Evolutionary conservation across 306 rosid species (phyloP).

Genomic region (Leucaena leucocephala): DNA sequence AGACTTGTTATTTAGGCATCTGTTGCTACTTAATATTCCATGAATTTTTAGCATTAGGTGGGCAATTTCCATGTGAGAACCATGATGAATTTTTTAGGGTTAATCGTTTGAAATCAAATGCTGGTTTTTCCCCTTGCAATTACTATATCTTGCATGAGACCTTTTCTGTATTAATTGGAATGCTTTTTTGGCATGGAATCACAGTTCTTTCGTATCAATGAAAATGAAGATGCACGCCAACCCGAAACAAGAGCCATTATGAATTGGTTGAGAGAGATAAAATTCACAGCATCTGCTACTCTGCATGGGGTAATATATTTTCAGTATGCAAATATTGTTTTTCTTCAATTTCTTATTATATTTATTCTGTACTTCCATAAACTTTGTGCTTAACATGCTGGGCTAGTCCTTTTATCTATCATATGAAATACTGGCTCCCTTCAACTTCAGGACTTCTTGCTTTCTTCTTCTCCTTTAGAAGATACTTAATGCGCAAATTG

Average conservation of each 20-base stretch:
- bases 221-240: conserved; percentile 66
- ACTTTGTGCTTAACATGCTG: background rate
- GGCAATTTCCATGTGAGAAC: background rate
- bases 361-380: background rate
- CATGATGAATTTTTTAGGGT: background rate
- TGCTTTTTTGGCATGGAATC: conserved; percentile 36
- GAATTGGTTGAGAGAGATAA: conserved; percentile 79
- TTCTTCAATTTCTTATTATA: background rate
- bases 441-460: conserved; percentile 22
- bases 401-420: conserved; percentile 25
- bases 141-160: conserved; percentile 20
- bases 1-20: background rate
- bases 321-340: conserved; percentile 18
- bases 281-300: conserved; percentile 94
- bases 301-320: conserved; percentile 88
- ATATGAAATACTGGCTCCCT: conserved; percentile 1
- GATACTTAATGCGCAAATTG: conserved; percentile 8
- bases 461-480: conserved; percentile 27
- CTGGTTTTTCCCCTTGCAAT: background rate
- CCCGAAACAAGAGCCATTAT: conserved; percentile 95
- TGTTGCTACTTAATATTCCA: background rate
- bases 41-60: background rate
- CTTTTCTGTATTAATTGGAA: conserved; percentile 25
- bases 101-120: background rate
- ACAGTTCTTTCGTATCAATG: conserved; percentile 66